Base-by-base conservation (phyloP, 1,284 basidiomycete genomes). In the Laetiporus sulphureus region DNA sequence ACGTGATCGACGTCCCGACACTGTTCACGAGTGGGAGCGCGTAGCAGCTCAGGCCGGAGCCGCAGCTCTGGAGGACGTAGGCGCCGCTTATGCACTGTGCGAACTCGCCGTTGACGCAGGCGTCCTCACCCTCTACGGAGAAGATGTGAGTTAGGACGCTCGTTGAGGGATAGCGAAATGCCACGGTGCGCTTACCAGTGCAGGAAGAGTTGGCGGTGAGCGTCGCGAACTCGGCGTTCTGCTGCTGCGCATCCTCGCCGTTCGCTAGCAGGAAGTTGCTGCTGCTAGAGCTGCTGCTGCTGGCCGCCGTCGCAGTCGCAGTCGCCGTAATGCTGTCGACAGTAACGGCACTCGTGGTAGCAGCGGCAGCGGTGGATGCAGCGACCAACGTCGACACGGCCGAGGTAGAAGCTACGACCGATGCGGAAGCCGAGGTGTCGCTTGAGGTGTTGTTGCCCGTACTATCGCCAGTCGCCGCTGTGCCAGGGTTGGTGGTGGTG, bases 21-120 rank as follows among this genome's bases (percentile, higher is more conserved):
- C 64, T 66, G 51, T 72, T 71, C 20, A 75, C 67, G 30, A 75
- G 62, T 1, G 78, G 78, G 22, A 79, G 65, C 1, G 74, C 74
- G 41, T 69, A 64, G 55, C 78, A 80, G 12, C 53, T 57, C 3
- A 63, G 58, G 15, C 59, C 64, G 16, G 48, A 49, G 5, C 65
- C 43, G 58, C 77, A 80, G 3, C 57, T 47, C 8, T 61, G 65
- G 37, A 69, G 31, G 1, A 40, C 42, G 61, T 65, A 69, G 34
- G 55, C 49, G 43, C 61, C 62, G 23, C 51, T 53, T 21, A 62
- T 54, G 53, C 67, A 69, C 45, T 66, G 64, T 10, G 65, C 64
- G 41, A 68, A 66, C n/a, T 53, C 44, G 18, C 50, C 48, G 20
- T 53, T 48, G 29, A 79, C 55, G 48, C 76, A 37, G 13, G 36